Base-by-base conservation (phyloP, 2,329 filamentous ascomycete species). In the Alternaria sp. region DNA sequence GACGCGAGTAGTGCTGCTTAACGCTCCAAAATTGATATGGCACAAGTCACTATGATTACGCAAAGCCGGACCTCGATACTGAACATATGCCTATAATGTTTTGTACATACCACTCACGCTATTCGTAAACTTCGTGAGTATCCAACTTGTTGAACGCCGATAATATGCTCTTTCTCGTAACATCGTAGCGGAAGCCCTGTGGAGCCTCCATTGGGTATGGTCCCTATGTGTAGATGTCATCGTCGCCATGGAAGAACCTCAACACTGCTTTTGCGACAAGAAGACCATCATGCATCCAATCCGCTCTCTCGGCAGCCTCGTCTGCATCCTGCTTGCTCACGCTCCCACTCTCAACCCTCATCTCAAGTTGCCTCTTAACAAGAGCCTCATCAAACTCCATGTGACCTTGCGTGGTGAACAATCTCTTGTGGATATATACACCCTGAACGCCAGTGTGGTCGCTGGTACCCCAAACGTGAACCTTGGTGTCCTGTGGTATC, bases 401-500 rank as follows among this genome's bases (percentile, higher is more conserved):
- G 64, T 84, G 82, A 1, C 81, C 82, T 60, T 84, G 82, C 3
- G 74, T 80, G 2, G 82, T 82, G 57, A 84, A 84, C n/a, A 83
- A 58, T 18, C 81, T 68, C 55, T 80, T 79, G 14, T 69, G 70
- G 27, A 84, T 79, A 60, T 83, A 84, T 22, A 83, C 65, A 0
- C 81, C 81, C 61, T 84, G 82, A 0, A 84, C 76, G 10, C 74
- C 68, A 0, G 81, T 83, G 59, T 82, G 79, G 9, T 80, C 79
- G n/a, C 78, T 81, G 20, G 72, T 78, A 2, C 80, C 82, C 81
- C 82, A 84, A 43, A 86, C 80, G 32, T 85, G 79, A 1, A 88
- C 80, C 36, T 81, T 79, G 0, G 80, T 78, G 3, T 74, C 78
- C 0, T 75, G 5, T 53, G 76, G 40, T 3, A 76, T 41, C 25